These are phyloP conservation scores for Thelephora aurantiotincta DNA, from an alignment of 768 basidiomycete species.

Conservation along the genomic window DNA sequence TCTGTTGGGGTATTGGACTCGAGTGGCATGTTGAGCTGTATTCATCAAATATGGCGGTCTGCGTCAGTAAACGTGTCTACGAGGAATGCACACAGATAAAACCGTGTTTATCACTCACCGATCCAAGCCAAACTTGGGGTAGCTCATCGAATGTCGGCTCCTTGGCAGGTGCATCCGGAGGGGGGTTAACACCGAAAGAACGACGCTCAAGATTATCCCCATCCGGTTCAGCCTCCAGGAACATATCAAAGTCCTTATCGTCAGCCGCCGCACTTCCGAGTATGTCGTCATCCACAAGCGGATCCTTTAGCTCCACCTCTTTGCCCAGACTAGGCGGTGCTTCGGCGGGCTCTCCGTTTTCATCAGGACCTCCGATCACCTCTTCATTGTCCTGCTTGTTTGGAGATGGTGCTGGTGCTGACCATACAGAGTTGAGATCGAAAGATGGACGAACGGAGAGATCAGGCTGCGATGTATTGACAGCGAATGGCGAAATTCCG, in stretches of 20 bases:
- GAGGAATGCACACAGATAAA: slow-evolving; percentile 1
- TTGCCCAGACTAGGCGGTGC: slow-evolving; percentile 10
- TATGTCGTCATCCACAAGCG: slow-evolving; percentile 27
- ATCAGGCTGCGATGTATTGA: slow-evolving; percentile 25
- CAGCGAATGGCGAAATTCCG: slow-evolving; percentile 21
- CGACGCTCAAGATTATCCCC: slow-evolving; percentile 15
- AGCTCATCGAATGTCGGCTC: slow-evolving; percentile 39
- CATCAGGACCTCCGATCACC: not conserved
- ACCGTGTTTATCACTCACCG: slow-evolving; percentile 27
- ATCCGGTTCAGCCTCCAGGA: slow-evolving; percentile 51
- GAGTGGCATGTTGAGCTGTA: slow-evolving; percentile 66
- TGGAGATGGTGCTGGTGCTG: slow-evolving; percentile 22
- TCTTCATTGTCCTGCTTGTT: slow-evolving; percentile 5
- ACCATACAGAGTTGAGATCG: slow-evolving; percentile 63
- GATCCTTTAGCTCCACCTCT: slow-evolving; percentile 24
- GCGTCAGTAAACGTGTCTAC: not conserved
- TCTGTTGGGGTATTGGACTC: slow-evolving; percentile 59
- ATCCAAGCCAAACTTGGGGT: slow-evolving; percentile 61
- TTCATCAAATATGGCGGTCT: slow-evolving; percentile 4
- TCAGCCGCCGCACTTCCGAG: slow-evolving; percentile 28
- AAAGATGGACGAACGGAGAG: slow-evolving; percentile 40
- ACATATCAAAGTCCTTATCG: slow-evolving; percentile 82
- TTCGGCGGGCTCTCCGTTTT: slow-evolving; percentile 1
- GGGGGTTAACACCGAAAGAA: slow-evolving; percentile 7
- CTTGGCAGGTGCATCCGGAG: slow-evolving; percentile 21